phyloP scores from a whole-genome alignment of 768 basidiomycete species.

The Tylopilus sp. region DNA sequence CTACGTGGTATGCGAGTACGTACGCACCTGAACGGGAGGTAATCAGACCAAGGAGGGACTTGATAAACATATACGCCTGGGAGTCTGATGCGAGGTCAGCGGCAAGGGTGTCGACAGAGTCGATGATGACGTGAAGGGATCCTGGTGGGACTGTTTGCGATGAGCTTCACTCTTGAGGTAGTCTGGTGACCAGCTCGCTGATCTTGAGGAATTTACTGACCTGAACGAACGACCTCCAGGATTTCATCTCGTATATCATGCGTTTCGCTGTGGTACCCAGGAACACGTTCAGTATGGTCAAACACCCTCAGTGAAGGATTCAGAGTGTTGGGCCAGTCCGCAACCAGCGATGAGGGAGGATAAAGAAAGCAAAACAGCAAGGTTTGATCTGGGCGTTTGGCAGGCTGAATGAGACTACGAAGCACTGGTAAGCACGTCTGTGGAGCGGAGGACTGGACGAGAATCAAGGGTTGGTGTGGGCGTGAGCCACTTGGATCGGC shows the following conservation, averaged over 20 bases:
- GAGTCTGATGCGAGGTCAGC: conserved; percentile 56
- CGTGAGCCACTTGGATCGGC: conserved; percentile 16
- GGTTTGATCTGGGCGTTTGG: conserved; percentile 20
- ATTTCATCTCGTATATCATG: conserved; percentile 38
- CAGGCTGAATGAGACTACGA: conserved; percentile 38
- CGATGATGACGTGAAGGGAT: conserved; percentile 63
- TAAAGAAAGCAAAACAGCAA: conserved; percentile 58
- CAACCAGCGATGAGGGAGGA: conserved; percentile 46
- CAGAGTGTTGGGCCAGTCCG: conserved; percentile 21
- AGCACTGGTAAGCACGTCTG: conserved; percentile 59
- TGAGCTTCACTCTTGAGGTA: no score
- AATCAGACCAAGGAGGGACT: conserved; percentile 42
- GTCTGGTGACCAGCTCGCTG: no score
- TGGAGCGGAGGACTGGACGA: conserved; percentile 57
- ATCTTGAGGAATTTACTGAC: conserved; percentile 17
- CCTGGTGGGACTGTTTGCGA: conserved; percentile 36
- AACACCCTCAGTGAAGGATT: conserved; percentile 35
- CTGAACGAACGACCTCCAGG: conserved; percentile 39
- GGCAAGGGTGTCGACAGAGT: conserved; percentile 66
- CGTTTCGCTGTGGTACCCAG: conserved; percentile 48
- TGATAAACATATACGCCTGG: conserved; percentile 51
- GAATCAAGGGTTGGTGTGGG: conserved; percentile 42
- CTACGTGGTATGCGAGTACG: background rate
- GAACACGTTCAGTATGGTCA: conserved; percentile 50
- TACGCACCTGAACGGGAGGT: conserved; percentile 48